A percentile compares a stretch with the other conserved stretches of the same genome.
phyloP scores from a whole-genome alignment of 371 early-diverging fungal species.

The Syncephalastrum contaminatum region DNA sequence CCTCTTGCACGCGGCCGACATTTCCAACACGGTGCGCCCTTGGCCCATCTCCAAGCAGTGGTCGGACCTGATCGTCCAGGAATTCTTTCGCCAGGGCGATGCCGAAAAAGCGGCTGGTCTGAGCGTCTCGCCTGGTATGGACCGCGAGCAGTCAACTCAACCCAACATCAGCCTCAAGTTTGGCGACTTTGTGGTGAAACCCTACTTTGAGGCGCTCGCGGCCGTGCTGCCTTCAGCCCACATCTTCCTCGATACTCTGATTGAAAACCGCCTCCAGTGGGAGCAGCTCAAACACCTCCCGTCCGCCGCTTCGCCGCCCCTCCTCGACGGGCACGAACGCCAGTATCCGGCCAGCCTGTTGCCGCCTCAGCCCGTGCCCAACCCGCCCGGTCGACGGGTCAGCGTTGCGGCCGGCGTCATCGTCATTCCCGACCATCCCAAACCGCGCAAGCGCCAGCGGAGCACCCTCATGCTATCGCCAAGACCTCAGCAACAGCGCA shows the following conservation, averaged over 20 bases:
- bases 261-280: conserved; percentile 44
- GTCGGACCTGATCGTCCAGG: conserved; percentile 84
- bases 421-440: conserved; percentile 30
- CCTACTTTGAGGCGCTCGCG: conserved; percentile 77
- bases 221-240: conserved; percentile 61
- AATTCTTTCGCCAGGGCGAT: conserved; percentile 88
- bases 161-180: conserved; percentile 78
- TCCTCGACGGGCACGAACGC: conserved; percentile 11
- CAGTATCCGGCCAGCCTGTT: conserved; percentile 22
- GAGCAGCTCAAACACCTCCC: conserved; percentile 31
- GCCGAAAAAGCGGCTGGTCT: conserved; percentile 68
- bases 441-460: conserved; percentile 1
- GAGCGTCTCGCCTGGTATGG: conserved; percentile 87
- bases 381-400: conserved; percentile 30
- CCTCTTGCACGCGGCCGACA: conserved; percentile 85
- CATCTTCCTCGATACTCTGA: conserved; percentile 32
- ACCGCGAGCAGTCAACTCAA: conserved; percentile 71
- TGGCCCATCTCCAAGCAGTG: conserved; percentile 84
- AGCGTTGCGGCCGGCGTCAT: conserved; percentile 51
- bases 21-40: conserved; percentile 85
- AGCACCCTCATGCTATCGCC: conserved; percentile 3
- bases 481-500: neutral
- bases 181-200: conserved; percentile 74
- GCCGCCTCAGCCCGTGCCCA: conserved; percentile 14
- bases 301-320: conserved; percentile 16